Base-by-base conservation (phyloP, 1,284 basidiomycete genomes). In the Pterulicium gracile region DNA sequence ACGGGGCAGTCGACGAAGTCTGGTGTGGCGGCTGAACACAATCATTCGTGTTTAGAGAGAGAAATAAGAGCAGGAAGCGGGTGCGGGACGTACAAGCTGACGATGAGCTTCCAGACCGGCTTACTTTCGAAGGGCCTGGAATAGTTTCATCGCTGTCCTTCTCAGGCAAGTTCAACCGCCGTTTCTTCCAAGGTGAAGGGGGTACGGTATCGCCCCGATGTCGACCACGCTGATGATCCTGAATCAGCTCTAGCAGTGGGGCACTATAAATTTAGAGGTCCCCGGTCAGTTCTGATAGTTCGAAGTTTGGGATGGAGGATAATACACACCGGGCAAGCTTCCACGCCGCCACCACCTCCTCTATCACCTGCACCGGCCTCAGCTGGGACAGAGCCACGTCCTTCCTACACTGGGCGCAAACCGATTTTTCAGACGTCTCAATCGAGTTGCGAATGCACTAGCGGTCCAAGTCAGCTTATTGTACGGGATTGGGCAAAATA, bases 281-380 rank as follows among this genome's bases (percentile, higher is more conserved):
- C n/a, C n/a, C n/a, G n/a, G n/a, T n/a, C n/a, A n/a, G n/a, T n/a
- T n/a, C n/a, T n/a, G n/a, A n/a, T n/a, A n/a, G n/a, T n/a, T n/a
- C n/a, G 27, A 32, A n/a, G 27, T 32, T n/a, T 32, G 27, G n/a
- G n/a, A 7, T 7, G 27, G n/a, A 10, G 7, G 7, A 32, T 32
- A 7, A 10, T 32, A 51, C 69, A 35, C 52, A 83, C 86, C 86
- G 75, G 13, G 79, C 73, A 17, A 58, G 54, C 48, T 71, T 73
- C 83, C 86, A 88, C 12, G 73, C 69, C 10, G 62, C 58, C 1
- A 88, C 72, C 3, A 68, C 68, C 42, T 75, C 77, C 55, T 84
- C 84, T 39, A 88, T 58, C 10, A 61, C 66, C 3, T 70, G 65
- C 51, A 83, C 83, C 24, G 71, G 68, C 49, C 79, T 65, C 46